These are phyloP conservation scores for Saccharomyces paradoxus DNA, from an alignment of 805 yeast genomes.

Conservation along the genomic window DNA sequence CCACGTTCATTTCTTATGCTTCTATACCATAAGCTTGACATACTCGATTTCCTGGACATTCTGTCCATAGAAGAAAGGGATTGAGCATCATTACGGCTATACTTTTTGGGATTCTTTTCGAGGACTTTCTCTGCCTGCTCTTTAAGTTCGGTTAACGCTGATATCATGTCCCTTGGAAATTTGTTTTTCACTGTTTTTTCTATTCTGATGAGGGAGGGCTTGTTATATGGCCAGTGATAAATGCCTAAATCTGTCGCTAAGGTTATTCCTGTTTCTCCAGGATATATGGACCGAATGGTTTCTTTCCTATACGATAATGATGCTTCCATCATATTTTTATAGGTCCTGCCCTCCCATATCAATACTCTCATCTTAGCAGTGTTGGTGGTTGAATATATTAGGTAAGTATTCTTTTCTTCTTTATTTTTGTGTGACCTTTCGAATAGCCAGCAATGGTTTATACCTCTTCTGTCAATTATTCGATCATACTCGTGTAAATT, in stretches of 20 bases:
- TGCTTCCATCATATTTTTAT: conserved; percentile 20
- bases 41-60: conserved; percentile 14
- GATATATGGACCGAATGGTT: conserved; percentile 12
- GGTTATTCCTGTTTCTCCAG: conserved; percentile 13
- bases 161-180: conserved; percentile 16
- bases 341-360: conserved; percentile 24
- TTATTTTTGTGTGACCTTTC: conserved; percentile 6
- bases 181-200: conserved; percentile 15
- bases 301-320: conserved; percentile 15
- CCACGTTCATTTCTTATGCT: background rate
- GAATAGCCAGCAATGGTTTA: conserved; percentile 20
- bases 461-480: conserved; percentile 27
- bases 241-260: conserved; percentile 17
- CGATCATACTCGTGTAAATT: conserved; percentile 28
- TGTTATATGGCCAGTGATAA: conserved; percentile 20
- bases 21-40: conserved; percentile 16
- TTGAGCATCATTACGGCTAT: conserved; percentile 3
- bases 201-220: conserved; percentile 10
- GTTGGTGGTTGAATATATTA: conserved; percentile 14
- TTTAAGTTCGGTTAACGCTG: conserved; percentile 14
- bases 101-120: conserved; percentile 1
- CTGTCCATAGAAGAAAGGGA: conserved; percentile 8
- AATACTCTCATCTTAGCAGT: conserved; percentile 18
- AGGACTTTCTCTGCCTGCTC: background rate
- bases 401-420: conserved; percentile 11